Evolutionary conservation across 768 basidiomycete species (phyloP), one percentile per base, ranked within the genome.

Genomic region (Russula virescens): DNA sequence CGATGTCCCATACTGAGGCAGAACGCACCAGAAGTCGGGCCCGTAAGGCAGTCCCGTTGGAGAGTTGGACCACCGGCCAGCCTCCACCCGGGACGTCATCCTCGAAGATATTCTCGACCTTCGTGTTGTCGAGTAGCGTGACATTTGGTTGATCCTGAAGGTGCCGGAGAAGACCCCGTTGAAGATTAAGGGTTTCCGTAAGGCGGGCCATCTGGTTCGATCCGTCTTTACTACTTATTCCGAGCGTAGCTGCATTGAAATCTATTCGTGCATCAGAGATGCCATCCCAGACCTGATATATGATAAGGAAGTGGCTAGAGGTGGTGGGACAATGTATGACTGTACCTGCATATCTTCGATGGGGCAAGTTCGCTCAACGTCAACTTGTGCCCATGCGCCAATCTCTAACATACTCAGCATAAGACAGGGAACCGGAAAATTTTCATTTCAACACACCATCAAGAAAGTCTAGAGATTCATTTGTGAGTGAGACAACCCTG

Each of bases 141-240:
- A 96, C 77, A 16, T 78, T 72, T 0, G 80, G 78, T n/a, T 78
- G 68, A 5, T 72, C 69, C 10, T 78, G 76, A 11, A 97, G 79
- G 68, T 83, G 82, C 1, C 79, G 78, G 16, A 98, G 79, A 38
- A 95, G 82, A 1, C 83, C 94, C 1, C 88, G 83, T 74, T 98
- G 97, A 1, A 99, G 79, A 70, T 98, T 98, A 49, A 94, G 77
- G 69, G 95, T 98, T 74, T 99, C 97, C 0, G 88, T 93, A 69
- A 98, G 76, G 25, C 84, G 85, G 18, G 94, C 86, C 88, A 98
- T 92, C 73, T 79, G 78, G 31, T 63, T 63, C 7, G 69, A 71
- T 25, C 73, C 69, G 2, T 62, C 34, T 34, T 35, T 57, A 73
- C 62, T 21, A 73, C 55, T 26, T 42, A 66, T 28, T 31, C 62